A percentile compares a stretch with the other conserved stretches of the same genome.
phyloP scores from a whole-genome alignment of 2,329 filamentous ascomycete genomes.

The Botryotinia convoluta region DNA sequence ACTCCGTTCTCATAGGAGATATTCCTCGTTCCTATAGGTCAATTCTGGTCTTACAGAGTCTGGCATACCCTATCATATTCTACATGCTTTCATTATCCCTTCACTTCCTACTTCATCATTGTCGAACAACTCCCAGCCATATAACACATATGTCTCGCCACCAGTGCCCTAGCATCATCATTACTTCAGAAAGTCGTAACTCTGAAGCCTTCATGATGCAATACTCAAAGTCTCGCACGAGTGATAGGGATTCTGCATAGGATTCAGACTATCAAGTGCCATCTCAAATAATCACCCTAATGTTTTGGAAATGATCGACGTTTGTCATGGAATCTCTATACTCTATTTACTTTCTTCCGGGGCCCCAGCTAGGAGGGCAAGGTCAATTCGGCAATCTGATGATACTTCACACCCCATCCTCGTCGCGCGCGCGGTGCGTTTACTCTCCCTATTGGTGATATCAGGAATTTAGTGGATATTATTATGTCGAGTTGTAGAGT shows the following conservation, averaged over 20 bases:
- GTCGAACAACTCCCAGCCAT: not conserved
- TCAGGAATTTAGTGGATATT: not conserved
- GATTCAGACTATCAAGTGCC: not conserved
- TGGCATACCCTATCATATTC: not conserved
- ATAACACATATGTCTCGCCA: not conserved
- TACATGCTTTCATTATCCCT: not conserved
- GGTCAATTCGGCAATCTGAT: not conserved
- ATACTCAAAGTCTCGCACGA: not conserved
- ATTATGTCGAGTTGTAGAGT: not conserved
- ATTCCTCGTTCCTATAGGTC: not conserved
- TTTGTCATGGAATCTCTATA: not conserved
- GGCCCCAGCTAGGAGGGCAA: not conserved
- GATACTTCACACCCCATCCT: not conserved
- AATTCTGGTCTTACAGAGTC: not conserved
- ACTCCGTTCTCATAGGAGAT: not conserved
- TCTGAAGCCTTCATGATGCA: not conserved
- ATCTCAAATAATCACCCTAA: not conserved
- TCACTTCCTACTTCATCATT: not conserved
- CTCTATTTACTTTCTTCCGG: not conserved
- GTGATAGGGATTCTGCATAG: not conserved
- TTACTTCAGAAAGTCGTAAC: not conserved
- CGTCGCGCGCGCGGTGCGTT: not conserved
- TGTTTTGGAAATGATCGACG: no score
- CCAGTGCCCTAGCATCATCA: not conserved
- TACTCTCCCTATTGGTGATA: not conserved